Evolutionary conservation across 192 early-diverging fungal species (phyloP).

Genomic region (Lunasporangiospora selenospora): DNA sequence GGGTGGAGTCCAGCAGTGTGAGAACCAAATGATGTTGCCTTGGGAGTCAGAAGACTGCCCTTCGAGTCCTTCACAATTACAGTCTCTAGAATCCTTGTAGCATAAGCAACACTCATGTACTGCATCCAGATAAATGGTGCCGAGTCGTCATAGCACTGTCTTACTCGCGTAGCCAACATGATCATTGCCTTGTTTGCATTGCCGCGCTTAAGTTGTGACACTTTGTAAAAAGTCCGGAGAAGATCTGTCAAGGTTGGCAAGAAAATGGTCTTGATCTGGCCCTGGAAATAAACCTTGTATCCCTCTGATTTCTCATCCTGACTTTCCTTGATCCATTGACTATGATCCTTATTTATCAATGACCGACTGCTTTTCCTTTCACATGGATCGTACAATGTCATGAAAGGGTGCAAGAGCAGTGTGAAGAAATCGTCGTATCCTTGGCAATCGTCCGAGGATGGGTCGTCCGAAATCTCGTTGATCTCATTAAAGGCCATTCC

Average conservation of each 20-base stretch:
- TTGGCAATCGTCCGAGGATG: background rate
- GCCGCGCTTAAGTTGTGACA: conserved; percentile 21
- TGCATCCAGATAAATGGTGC: conserved; percentile 27
- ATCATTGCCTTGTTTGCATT: conserved; percentile 21
- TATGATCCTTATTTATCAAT: background rate
- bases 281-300: background rate
- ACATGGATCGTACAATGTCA: background rate
- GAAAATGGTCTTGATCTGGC: conserved; percentile 4
- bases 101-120: conserved; percentile 10
- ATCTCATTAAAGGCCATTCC: conserved; percentile 3
- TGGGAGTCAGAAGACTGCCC: background rate
- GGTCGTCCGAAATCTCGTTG: conserved; percentile 24
- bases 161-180: conserved; percentile 5
- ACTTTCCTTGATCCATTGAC: conserved; percentile 5
- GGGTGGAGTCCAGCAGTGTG: background rate
- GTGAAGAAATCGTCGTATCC: conserved; percentile 9
- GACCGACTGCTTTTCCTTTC: background rate
- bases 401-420: conserved; percentile 16
- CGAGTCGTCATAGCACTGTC: background rate
- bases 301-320: background rate
- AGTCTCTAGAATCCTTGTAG: conserved; percentile 14
- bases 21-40: background rate
- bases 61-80: conserved; percentile 10
- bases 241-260: conserved; percentile 17
- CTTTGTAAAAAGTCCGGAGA: conserved; percentile 16